Conservation (phyloP, 371 early-diverging fungal genomes). For the Mortierella sp. region DNA sequence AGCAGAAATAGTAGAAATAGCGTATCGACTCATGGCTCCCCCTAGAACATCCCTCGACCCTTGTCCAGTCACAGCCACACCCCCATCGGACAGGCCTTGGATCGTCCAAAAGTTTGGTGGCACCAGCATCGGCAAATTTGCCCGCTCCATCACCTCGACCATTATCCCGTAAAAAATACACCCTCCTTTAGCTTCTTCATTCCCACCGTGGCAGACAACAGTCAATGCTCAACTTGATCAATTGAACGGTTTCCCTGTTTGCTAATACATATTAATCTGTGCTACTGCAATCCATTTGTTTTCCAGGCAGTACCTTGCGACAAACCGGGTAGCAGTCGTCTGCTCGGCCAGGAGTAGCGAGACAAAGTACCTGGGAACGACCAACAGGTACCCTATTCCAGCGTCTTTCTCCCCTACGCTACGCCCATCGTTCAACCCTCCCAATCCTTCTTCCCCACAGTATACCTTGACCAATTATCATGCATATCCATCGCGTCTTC, state of each 20-base stretch:
- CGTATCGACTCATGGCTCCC: no score
- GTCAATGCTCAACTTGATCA: no score
- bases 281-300: not conserved
- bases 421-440: no score
- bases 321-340: constrained; percentile 81
- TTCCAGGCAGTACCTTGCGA: constrained; percentile 66
- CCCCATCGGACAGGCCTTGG: constrained; percentile 63
- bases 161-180: constrained; percentile 67
- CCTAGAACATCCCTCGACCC: not conserved
- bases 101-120: constrained; percentile 92
- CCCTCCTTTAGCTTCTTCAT: not conserved
- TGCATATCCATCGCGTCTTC: not conserved
- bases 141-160: constrained; percentile 68
- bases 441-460: not conserved
- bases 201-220: no score
- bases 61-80: not conserved
- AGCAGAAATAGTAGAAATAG: not conserved
- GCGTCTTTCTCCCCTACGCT: not conserved
- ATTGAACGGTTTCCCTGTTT: not conserved
- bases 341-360: constrained; percentile 88
- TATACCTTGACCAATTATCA: no score
- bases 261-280: not conserved
- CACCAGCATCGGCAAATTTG: constrained; percentile 89
- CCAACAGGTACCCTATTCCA: constrained; percentile 64
- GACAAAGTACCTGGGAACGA: constrained; percentile 83